Evolutionary conservation across 2,329 filamentous ascomycete genomes (phyloP).

Genomic region (Alternaria novae-zelandiae): DNA sequence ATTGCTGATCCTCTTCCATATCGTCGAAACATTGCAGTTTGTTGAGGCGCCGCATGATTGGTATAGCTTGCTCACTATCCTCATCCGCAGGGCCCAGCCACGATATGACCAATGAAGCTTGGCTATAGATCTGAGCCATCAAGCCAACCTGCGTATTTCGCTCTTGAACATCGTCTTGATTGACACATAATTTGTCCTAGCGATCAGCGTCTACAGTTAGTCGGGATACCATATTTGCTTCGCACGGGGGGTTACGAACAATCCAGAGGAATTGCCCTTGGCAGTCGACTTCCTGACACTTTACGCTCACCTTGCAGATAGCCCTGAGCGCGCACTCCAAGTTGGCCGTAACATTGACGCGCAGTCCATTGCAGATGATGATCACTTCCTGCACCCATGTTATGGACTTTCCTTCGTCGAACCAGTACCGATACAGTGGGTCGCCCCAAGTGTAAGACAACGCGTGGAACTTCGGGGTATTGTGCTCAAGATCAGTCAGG

Average conservation of each 20-base stretch:
- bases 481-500: not conserved
- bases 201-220: not conserved
- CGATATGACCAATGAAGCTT: constrained; percentile 3
- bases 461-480: not conserved
- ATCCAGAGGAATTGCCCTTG: not conserved
- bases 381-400: not conserved
- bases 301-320: not conserved
- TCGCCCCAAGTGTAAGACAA: constrained; percentile 16
- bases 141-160: constrained; percentile 13
- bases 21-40: not conserved
- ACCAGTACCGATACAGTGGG: not conserved
- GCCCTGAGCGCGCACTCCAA: not conserved
- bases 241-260: not conserved
- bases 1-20: not conserved
- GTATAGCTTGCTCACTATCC: not conserved
- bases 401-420: not conserved
- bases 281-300: too few species aligned
- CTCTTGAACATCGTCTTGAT: constrained; percentile 14
- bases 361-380: not conserved
- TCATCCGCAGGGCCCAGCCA: constrained; percentile 19
- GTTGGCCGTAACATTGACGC: constrained; percentile 1
- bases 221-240: not conserved
- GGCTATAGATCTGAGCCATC: constrained; percentile 14
- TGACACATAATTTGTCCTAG: constrained; percentile 17
- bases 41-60: not conserved